Evolutionary conservation across 306 rosid genomes (phyloP).

Genomic region (Trifolium subterraneum): DNA sequence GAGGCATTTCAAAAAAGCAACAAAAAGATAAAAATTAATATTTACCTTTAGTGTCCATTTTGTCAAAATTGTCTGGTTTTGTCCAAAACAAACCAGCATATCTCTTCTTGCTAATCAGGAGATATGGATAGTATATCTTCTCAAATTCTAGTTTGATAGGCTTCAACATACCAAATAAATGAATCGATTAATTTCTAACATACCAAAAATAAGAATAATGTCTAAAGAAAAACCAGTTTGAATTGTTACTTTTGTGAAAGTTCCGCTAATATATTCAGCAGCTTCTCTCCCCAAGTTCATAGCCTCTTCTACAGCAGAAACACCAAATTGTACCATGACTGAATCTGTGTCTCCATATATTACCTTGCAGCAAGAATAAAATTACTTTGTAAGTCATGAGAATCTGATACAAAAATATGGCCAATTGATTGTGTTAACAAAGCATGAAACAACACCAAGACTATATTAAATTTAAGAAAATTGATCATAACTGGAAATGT

Average conservation of each 20-base stretch:
- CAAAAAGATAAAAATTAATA: slow-evolving; percentile 26
- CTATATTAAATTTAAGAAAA: slow-evolving; percentile 10
- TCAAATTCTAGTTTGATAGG: slow-evolving; percentile 98
- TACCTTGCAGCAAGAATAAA: slow-evolving; percentile 62
- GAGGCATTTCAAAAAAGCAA: slow-evolving; percentile 24
- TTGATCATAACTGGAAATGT: slow-evolving; percentile 13
- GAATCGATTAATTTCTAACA: slow-evolving; percentile 24
- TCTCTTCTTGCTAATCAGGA: slow-evolving; percentile 96
- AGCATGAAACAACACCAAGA: slow-evolving; percentile 5
- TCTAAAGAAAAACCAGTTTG: background rate
- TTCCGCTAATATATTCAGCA: slow-evolving; percentile 86
- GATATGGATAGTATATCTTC: slow-evolving; percentile 93
- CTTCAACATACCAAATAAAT: slow-evolving; percentile 51
- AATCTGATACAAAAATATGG: slow-evolving; percentile 13
- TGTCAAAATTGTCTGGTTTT: slow-evolving; percentile 74
- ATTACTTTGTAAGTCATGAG: slow-evolving; percentile 27
- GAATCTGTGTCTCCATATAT: slow-evolving; percentile 98
- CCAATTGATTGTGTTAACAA: slow-evolving; percentile 30
- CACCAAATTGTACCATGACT: slow-evolving; percentile 97
- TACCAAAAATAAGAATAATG: background rate
- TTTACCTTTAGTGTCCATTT: slow-evolving; percentile 98
- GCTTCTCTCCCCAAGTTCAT: slow-evolving; percentile 95
- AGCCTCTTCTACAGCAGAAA: slow-evolving; percentile 73
- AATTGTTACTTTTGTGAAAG: slow-evolving; percentile 71
- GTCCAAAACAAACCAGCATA: slow-evolving; percentile 98